phyloP scores from a whole-genome alignment of 2,329 filamentous ascomycete genomes.

The Fusarium devonianum region DNA sequence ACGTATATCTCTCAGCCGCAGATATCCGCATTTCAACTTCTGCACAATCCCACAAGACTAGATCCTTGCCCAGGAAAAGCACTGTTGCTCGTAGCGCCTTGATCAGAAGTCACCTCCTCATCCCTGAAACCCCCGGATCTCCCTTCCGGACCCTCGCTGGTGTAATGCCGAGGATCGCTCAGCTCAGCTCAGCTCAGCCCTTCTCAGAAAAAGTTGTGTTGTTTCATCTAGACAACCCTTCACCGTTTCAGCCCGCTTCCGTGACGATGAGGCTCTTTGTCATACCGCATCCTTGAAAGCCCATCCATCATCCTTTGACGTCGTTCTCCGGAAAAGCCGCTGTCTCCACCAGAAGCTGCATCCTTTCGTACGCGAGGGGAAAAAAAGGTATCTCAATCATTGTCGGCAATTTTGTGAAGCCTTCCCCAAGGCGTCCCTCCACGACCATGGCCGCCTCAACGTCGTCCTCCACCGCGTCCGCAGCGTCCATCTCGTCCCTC shows the following conservation, averaged over 20 bases:
- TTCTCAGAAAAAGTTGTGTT: too few relatives aligned
- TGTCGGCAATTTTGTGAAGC: too few relatives aligned
- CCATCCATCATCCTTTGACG: too few relatives aligned
- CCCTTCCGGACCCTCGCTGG: not conserved
- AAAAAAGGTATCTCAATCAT: too few relatives aligned
- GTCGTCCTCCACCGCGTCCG: not conserved
- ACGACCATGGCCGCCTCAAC: constrained; percentile 15
- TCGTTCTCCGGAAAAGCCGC: too few relatives aligned
- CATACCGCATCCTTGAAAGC: not conserved
- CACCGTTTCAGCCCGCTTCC: not conserved
- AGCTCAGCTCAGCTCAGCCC: too few relatives aligned
- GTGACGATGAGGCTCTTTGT: not conserved
- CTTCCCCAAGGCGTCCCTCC: not conserved
- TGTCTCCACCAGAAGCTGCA: too few relatives aligned
- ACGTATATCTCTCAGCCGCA: too few relatives aligned
- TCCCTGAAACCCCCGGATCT: constrained; percentile 15
- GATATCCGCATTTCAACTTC: too few relatives aligned
- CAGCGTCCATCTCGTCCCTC: constrained; percentile 27
- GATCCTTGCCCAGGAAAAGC: not conserved
- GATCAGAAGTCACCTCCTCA: constrained; percentile 13
- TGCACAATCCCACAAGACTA: not conserved
- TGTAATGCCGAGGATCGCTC: too few relatives aligned
- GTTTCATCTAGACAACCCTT: not conserved
- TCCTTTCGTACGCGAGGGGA: too few relatives aligned
- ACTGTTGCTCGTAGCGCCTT: constrained; percentile 4